phyloP scores from a whole-genome alignment of 805 yeast species.

The Myxozyma neglecta region DNA sequence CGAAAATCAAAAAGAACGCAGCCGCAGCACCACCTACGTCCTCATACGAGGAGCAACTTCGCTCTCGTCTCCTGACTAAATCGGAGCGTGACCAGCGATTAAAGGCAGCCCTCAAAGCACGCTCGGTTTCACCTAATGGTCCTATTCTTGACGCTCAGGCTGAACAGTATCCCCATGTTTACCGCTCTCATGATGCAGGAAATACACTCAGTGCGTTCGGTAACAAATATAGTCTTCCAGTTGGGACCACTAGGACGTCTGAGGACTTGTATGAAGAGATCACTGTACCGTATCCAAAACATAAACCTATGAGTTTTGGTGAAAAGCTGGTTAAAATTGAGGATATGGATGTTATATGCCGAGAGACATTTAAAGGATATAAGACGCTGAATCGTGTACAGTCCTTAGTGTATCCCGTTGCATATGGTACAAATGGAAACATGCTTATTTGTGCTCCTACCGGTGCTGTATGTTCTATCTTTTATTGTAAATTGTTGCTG shows the following conservation, averaged over 20 bases:
- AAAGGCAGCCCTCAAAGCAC: conserved; percentile 33
- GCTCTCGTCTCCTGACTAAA: conserved; percentile 19
- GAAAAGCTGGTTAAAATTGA: conserved; percentile 55
- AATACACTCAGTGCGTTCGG: conserved; percentile 77
- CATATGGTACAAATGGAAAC: conserved; percentile 88
- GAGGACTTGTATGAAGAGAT: conserved; percentile 68
- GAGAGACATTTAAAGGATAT: conserved; percentile 80
- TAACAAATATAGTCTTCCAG: conserved; percentile 73
- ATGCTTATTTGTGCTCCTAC: conserved; percentile 97
- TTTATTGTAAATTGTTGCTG: not conserved
- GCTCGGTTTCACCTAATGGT: conserved; percentile 27
- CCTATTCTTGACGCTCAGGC: conserved; percentile 35
- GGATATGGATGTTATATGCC: conserved; percentile 75
- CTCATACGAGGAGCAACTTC: conserved; percentile 4
- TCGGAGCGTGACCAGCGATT: conserved; percentile 33
- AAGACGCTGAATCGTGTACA: conserved; percentile 81
- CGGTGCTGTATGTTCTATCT: conserved; percentile 56
- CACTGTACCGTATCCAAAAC: conserved; percentile 71
- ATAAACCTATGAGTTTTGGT: conserved; percentile 43
- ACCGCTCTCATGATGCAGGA: conserved; percentile 64
- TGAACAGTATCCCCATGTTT: conserved; percentile 83
- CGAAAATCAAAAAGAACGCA: conserved; percentile 4
- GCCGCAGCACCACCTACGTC: not conserved
- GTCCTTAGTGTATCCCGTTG: conserved; percentile 86
- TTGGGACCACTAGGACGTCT: conserved; percentile 60